A percentile compares a stretch with the other conserved stretches of the same genome.
These are phyloP conservation scores for Cryphonectria nitschkei DNA, from an alignment of 2,329 filamentous ascomycete species.

Conservation along the genomic window DNA sequence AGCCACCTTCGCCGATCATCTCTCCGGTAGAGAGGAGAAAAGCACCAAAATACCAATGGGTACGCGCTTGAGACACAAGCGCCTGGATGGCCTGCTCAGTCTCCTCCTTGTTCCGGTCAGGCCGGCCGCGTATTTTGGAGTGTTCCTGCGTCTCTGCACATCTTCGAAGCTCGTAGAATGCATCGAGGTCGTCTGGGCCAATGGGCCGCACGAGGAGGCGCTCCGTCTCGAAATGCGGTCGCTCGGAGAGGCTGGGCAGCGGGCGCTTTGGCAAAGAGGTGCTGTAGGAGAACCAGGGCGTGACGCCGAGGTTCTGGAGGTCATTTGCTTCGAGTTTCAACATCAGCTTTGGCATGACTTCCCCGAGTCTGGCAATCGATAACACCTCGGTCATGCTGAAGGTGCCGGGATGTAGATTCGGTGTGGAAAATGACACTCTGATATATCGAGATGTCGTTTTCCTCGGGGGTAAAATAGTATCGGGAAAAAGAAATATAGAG, in stretches of 20 bases:
- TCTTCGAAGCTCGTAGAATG: slow-evolving; percentile 27
- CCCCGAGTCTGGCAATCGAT: background rate
- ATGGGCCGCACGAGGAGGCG: slow-evolving; percentile 29
- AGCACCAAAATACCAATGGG: slow-evolving; percentile 33
- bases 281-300: slow-evolving; percentile 24
- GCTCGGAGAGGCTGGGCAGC: slow-evolving; percentile 20
- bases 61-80: slow-evolving; percentile 15
- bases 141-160: slow-evolving; percentile 16
- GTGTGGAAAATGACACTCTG: background rate
- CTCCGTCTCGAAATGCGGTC: slow-evolving; percentile 21
- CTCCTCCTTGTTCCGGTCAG: slow-evolving; percentile 24
- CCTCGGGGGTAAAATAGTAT: background rate
- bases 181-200: slow-evolving; percentile 21
- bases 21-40: slow-evolving; percentile 36
- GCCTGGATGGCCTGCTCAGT: slow-evolving; percentile 13
- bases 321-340: background rate
- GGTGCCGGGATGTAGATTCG: background rate
- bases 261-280: slow-evolving; percentile 15
- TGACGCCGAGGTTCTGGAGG: slow-evolving; percentile 1
- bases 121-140: slow-evolving; percentile 27
- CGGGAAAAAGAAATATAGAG: background rate
- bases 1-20: slow-evolving; percentile 37
- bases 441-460: background rate
- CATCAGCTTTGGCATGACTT: background rate
- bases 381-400: background rate